A percentile compares a stretch with the other conserved stretches of the same genome.
phyloP scores from a whole-genome alignment of 352 stramenopile genomes.

The Phytophthora macrochlamydospora region DNA sequence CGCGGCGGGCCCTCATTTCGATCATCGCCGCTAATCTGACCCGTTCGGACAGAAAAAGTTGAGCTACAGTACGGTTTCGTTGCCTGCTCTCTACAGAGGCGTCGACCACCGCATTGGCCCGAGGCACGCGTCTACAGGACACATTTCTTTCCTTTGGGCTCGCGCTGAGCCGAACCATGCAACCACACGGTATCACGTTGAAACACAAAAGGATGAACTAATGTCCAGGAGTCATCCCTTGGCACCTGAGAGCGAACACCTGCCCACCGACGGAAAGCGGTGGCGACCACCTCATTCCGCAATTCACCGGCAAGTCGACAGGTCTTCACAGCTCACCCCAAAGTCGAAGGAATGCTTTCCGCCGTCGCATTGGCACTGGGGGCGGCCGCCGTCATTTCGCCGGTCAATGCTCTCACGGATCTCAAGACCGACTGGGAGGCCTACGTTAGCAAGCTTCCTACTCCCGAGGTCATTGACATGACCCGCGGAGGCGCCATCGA shows the following conservation, averaged over 20 bases:
- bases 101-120: slow-evolving; percentile 25
- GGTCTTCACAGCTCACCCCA: background rate
- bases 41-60: slow-evolving; percentile 33
- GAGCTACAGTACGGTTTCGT: slow-evolving; percentile 14
- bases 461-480: slow-evolving; percentile 55
- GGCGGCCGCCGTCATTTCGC: slow-evolving; percentile 2
- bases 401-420: slow-evolving; percentile 24
- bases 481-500: slow-evolving; percentile 36
- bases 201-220: slow-evolving; percentile 5
- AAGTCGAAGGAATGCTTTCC: slow-evolving; percentile 1
- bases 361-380: slow-evolving; percentile 10
- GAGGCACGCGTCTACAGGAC: slow-evolving; percentile 20
- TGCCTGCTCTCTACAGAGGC: slow-evolving; percentile 1
- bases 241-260: slow-evolving; percentile 19
- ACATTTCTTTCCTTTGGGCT: slow-evolving; percentile 44
- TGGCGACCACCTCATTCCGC: slow-evolving; percentile 18
- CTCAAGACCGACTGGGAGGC: slow-evolving; percentile 53
- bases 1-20: too few species aligned
- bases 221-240: slow-evolving; percentile 1
- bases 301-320: slow-evolving; percentile 15
- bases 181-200: background rate
- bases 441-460: slow-evolving; percentile 40
- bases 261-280: background rate
- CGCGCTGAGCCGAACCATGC: slow-evolving; percentile 10
- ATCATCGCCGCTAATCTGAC: background rate